These are phyloP conservation scores for Rheum nobile DNA, from an alignment of 148 eudicot genomes.

Conservation along the genomic window DNA sequence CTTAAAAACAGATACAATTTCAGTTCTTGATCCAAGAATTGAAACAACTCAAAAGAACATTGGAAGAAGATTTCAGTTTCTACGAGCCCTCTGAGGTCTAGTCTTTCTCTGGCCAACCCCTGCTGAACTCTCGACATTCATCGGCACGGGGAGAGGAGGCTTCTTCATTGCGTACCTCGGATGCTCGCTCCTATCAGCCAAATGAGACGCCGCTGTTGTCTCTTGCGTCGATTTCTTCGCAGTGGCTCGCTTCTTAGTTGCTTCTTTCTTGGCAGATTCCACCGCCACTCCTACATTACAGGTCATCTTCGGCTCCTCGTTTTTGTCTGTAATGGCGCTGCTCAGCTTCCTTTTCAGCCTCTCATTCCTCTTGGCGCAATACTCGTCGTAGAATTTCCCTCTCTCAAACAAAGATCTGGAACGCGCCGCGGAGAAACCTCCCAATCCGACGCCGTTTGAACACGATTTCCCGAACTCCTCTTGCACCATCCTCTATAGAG, in stretches of 20 bases:
- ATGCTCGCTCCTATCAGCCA: conserved; percentile 35
- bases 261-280: conserved; percentile 43
- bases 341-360: conserved; percentile 61
- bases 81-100: conserved; percentile 29
- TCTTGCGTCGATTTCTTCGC: conserved; percentile 22
- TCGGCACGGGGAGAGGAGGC: conserved; percentile 66
- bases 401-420: conserved; percentile 37
- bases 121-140: conserved; percentile 31
- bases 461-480: conserved; percentile 20
- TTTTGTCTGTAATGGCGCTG: conserved; percentile 20
- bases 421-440: conserved; percentile 7
- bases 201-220: conserved; percentile 21
- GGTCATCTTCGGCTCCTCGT: conserved; percentile 17
- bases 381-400: conserved; percentile 66
- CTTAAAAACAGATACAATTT: not conserved
- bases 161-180: conserved; percentile 67
- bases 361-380: conserved; percentile 75
- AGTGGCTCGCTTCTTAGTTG: conserved; percentile 25
- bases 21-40: not conserved
- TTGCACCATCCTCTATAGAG: conserved; percentile 47
- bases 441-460: not conserved
- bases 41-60: not conserved
- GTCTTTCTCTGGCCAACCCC: conserved; percentile 25
- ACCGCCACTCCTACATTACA: conserved; percentile 34
- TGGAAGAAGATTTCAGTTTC: conserved; percentile 4